phyloP scores from a whole-genome alignment of 2,329 filamentous ascomycete genomes.

The Diaporthe sp. region DNA sequence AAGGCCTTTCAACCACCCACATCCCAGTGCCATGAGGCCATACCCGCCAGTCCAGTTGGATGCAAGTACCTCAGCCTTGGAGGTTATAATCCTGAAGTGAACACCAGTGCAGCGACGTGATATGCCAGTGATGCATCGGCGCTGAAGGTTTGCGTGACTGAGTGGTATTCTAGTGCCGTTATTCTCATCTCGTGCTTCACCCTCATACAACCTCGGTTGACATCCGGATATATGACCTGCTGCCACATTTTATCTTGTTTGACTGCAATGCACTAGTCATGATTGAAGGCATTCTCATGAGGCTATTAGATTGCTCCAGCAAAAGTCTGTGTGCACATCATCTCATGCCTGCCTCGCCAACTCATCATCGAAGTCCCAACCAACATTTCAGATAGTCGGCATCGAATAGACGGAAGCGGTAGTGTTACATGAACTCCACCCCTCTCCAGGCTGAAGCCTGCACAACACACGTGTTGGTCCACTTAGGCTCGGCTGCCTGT shows the following conservation, averaged over 20 bases:
- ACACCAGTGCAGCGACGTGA: not conserved
- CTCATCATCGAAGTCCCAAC: not conserved
- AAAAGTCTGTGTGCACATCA: no score
- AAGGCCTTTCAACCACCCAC: not conserved
- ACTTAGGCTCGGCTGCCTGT: conserved; percentile 16
- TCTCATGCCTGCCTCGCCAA: not conserved
- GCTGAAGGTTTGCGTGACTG: not conserved
- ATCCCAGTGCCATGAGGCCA: not conserved
- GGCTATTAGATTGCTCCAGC: no score
- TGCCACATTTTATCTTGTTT: not conserved
- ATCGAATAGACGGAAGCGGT: not conserved
- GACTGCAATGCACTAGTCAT: not conserved
- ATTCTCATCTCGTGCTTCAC: no score
- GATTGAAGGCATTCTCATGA: not conserved
- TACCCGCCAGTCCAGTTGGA: not conserved
- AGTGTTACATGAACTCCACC: not conserved
- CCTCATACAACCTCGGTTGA: not conserved
- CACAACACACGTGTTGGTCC: not conserved
- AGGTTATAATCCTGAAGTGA: not conserved
- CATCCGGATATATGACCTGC: not conserved
- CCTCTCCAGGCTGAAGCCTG: conserved; percentile 8
- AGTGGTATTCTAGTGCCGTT: no score
- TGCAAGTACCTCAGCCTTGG: not conserved
- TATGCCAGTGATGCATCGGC: not conserved
- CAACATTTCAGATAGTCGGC: not conserved